Base-by-base conservation (phyloP, 2,329 filamentous ascomycete genomes). In the Xylariaceae sp. region DNA sequence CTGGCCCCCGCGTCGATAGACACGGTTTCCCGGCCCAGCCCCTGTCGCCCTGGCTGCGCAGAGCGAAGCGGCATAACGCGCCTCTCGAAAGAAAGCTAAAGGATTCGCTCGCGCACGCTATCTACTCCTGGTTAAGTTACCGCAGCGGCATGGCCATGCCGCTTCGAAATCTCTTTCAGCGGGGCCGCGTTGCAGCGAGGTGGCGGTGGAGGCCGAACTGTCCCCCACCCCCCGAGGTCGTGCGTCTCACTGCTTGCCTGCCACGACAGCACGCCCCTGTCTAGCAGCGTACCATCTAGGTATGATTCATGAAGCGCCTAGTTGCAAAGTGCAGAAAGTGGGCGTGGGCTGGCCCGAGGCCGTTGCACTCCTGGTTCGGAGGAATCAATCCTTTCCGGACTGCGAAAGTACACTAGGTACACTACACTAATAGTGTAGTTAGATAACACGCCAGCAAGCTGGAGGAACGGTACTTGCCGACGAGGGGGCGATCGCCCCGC, bases 401-500 rank as follows among this genome's bases (percentile, higher is more conserved):
- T 18, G 85, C 81, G 0, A 69, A 71, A 49, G 68, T 69, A 22
- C n/a, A n/a, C n/a, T n/a, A n/a, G n/a, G n/a, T n/a, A n/a, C n/a
- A n/a, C n/a, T n/a, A n/a, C n/a, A n/a, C n/a, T n/a, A n/a, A n/a
- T n/a, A n/a, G n/a, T n/a, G n/a, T n/a, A n/a, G n/a, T n/a, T n/a
- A n/a, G n/a, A n/a, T n/a, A n/a, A n/a, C n/a, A n/a, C n/a, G 72
- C 73, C 26, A 80, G 81, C 0, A 75, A 87, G 30, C 47, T 72
- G 76, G 26, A 74, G 83, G n/a, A 92, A 88, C 88, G 92, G 36
- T 9, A 18, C 36, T 18, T 67, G 87, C 85, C 2, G 87, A 88
- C 49, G 88, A 92, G 68, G 88, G 88, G 13, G 88, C 87, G 85
- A 0, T 85, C 86, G 15, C 71, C 84, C 65, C 75, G 29, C 76